Evolutionary conservation across 2,329 filamentous ascomycete genomes (phyloP).

Genomic region (Fusarium odoratissimum): DNA sequence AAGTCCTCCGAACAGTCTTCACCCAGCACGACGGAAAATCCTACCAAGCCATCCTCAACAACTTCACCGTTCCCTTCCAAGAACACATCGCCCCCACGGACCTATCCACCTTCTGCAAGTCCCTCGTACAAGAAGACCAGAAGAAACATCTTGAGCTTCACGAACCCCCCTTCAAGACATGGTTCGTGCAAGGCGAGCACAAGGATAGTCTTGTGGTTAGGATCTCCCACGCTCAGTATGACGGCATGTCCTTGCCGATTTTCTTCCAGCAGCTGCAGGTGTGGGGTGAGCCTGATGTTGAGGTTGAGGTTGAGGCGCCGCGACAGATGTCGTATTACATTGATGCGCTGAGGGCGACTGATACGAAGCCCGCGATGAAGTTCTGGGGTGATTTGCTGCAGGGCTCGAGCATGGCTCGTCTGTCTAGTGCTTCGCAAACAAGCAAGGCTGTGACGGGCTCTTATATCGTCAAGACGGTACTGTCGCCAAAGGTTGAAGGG

Average conservation of each 20-base stretch:
- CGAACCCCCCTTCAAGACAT: neutral
- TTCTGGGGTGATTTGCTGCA: neutral
- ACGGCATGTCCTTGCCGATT: neutral
- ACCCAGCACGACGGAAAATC: fast-evolving
- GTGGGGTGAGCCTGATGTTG: neutral
- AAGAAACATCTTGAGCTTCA: neutral
- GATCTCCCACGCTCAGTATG: neutral
- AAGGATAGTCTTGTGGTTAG: neutral
- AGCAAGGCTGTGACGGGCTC: fast-evolving
- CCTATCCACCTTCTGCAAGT: neutral
- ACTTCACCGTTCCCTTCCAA: neutral
- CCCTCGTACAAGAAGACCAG: neutral
- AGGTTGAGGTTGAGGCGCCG: neutral
- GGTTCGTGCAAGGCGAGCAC: neutral
- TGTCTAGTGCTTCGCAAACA: fast-evolving
- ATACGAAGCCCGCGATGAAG: neutral
- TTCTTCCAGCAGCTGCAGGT: neutral
- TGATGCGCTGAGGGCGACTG: neutral
- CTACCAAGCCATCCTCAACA: neutral
- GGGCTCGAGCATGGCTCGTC: fast-evolving
- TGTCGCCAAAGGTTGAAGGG: neutral
- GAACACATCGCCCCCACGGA: neutral
- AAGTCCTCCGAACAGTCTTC: neutral
- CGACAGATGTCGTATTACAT: neutral
- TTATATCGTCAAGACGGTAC: neutral